A percentile compares a stretch with the other conserved stretches of the same genome.
phyloP scores from a whole-genome alignment of 73 alveolate genomes.

The Durusdinium trenchii region DNA sequence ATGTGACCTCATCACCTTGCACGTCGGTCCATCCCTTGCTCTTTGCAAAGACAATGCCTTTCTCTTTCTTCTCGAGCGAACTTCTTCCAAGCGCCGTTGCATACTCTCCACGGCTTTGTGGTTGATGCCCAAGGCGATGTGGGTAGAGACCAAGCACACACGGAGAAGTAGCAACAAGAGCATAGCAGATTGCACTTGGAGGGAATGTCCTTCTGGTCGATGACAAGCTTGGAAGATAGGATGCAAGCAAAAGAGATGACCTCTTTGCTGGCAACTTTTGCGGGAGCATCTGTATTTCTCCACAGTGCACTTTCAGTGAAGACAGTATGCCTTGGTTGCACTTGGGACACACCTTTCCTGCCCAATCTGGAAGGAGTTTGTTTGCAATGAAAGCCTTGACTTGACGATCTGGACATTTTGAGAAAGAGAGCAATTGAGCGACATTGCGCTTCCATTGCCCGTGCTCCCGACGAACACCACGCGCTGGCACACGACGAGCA shows the following conservation, averaged over 20 bases:
- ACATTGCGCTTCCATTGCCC: slow-evolving; percentile 8
- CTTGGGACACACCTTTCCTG: neutral
- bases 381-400: neutral
- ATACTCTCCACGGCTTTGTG: slow-evolving; percentile 25
- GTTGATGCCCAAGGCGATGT: neutral
- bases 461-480: neutral
- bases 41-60: neutral
- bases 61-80: neutral
- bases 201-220: too few relatives aligned
- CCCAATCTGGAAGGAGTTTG: slow-evolving; percentile 28
- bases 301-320: neutral
- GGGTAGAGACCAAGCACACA: neutral
- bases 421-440: neutral
- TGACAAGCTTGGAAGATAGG: too few relatives aligned
- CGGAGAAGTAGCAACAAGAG: neutral
- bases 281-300: too few relatives aligned
- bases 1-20: neutral
- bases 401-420: neutral
- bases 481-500: neutral
- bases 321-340: slow-evolving; percentile 26
- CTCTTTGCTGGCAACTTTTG: too few relatives aligned
- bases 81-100: neutral
- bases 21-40: neutral
- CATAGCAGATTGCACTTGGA: neutral
- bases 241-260: too few relatives aligned